Evolutionary conservation across 2,329 filamentous ascomycete genomes (phyloP).

Genomic region (Talaromyces sp.): DNA sequence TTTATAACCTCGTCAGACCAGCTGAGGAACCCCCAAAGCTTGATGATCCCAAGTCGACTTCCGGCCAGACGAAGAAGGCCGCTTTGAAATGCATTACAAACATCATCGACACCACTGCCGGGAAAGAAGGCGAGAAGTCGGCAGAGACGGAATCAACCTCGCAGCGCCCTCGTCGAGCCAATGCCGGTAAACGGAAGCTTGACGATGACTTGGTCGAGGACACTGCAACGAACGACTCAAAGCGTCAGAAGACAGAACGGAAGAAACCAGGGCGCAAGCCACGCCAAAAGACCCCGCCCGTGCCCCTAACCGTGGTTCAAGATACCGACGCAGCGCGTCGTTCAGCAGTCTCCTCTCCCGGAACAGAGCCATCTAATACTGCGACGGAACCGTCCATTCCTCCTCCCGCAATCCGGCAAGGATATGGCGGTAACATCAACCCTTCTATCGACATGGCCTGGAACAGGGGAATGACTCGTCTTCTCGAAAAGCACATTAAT

Average conservation of each 20-base stretch:
- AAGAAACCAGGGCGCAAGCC: slow-evolving; percentile 11
- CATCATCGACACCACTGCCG: no score
- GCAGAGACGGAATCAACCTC: background rate
- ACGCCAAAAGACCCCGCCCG: background rate
- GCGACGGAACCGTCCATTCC: background rate
- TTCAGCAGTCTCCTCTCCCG: background rate
- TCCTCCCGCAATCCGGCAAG: background rate
- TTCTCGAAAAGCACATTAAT: background rate
- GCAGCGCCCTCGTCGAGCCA: slow-evolving; percentile 4
- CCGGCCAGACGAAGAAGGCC: background rate
- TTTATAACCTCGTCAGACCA: background rate
- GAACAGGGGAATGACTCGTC: background rate
- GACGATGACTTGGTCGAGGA: background rate
- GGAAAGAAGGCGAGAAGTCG: background rate
- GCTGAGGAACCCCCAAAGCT: background rate
- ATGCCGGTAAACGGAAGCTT: slow-evolving; percentile 10
- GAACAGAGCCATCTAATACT: background rate
- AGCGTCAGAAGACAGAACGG: background rate
- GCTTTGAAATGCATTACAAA: background rate
- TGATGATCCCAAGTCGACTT: background rate
- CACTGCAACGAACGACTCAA: background rate
- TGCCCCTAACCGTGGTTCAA: background rate
- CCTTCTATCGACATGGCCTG: background rate
- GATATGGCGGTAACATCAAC: background rate
- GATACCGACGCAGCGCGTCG: background rate